Base-by-base conservation (phyloP, 2,329 filamentous ascomycete genomes). In the Colletotrichum sp. region DNA sequence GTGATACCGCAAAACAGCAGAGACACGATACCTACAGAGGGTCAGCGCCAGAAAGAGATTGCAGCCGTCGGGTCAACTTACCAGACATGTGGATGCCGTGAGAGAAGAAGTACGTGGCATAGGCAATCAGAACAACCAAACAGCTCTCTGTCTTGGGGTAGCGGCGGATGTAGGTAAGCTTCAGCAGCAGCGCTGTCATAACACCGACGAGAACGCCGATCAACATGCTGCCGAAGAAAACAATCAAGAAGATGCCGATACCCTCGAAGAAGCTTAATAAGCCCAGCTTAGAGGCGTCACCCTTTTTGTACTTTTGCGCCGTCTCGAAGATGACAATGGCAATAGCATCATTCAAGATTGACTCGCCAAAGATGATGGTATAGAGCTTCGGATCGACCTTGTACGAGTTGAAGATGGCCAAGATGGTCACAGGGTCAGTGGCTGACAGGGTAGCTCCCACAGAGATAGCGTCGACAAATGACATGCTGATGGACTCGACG, bases 271-370 rank as follows among this genome's bases (percentile, higher is more conserved):
- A 89, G 84, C 94, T 97, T 78, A 97, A 85, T 67, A 98, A 87
- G 30, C 94, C 95, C 70, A 97, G 89, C 78, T 93, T 92, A 16
- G 91, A 89, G n/a, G 91, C 90, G 34, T 92, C 91, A 30, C 94
- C 94, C 77, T 93, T 93, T 83, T 93, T 96, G 85, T 98, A 98
- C 83, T 95, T 94, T 84, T 98, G 96, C 13, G 97, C 97, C 6
- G 97, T 98, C 87, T 99, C 96, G 86, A 99, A 99, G 79, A 99
- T 92, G 82, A 99, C 97, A 84, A 99, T 99, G 78, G 97, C 97
- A 82, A 99, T 96, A 60, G 97, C 97, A 87, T 99, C 97, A 84
- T 99, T 99, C 71, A 99, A 88, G 76, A 99, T 98, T 9, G 96
- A 98, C 86, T 99, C 97, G 83, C 97, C 97, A 84, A 99, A 99